Base-by-base conservation (phyloP, 306 rosid genomes). In the Castanospermum australe region DNA sequence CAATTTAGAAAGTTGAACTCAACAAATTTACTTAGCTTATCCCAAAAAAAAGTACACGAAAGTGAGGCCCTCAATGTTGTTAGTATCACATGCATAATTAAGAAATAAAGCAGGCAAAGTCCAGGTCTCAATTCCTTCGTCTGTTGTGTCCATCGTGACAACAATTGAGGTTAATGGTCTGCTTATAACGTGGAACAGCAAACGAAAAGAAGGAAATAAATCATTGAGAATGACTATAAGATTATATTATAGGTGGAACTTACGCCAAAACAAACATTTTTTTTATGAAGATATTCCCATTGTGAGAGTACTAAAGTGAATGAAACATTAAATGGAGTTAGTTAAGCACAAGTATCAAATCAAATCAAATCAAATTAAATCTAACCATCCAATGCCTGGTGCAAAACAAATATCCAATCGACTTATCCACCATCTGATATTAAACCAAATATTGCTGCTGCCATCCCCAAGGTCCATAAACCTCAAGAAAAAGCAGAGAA, bases 371-470 rank as follows among this genome's bases (percentile, higher is more conserved):
- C n/a, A n/a, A n/a, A n/a, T n/a, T n/a, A n/a, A n/a, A n/a, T 84
- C 91, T 81, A 73, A 96, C 99, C 98, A 96, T 87, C 97, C 97
- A 96, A 82, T 96, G 98, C 68, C 94, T 87, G 3, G 96, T 90
- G 99, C 87, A 81, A 96, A 96, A 86, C 93, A 90, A 85, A 96
- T 62, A 78, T 96, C 99, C 91, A 96, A 57, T 71, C 98, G 81
- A 80, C 98, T 93, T 24, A 93, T 77, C 89, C 89, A 88, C 99
- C 99, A 96, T 64, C 99, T 89, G 14, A 93, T 67, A 24, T 81
- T 80, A 60, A 93, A 96, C 98, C 98, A 96, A 10, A 89, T 33
- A 54, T 79, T 83, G 30, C 84, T n/a, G n/a, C n/a, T 84, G 13
- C 98, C 99, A 84, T 93, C 96, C 4, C 89, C 87, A 66, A 88